Conservation (phyloP, 805 yeast species). For the Torulaspora maleeae region DNA sequence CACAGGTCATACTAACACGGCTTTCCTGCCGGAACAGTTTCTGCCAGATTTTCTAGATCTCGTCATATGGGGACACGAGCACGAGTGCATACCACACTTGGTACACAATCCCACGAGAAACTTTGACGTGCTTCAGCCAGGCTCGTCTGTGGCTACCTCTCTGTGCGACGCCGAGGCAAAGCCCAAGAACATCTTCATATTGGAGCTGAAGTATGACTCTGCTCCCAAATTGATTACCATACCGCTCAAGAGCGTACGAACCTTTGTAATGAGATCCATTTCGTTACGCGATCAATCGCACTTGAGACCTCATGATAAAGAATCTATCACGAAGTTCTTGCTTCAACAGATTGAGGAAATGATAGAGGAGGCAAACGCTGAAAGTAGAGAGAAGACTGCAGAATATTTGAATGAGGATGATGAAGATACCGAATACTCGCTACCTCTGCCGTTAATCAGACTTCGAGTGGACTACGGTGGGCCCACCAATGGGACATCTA, state of each 20-base stretch:
- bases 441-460: slow-evolving; percentile 79
- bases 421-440: slow-evolving; percentile 28
- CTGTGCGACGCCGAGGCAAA: slow-evolving; percentile 78
- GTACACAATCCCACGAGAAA: slow-evolving; percentile 49
- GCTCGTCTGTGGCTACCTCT: slow-evolving; percentile 90
- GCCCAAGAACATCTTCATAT: slow-evolving; percentile 66
- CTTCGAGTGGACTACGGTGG: slow-evolving; percentile 85
- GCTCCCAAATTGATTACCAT: slow-evolving; percentile 48
- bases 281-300: slow-evolving; percentile 48
- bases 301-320: slow-evolving; percentile 57
- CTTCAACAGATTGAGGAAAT: slow-evolving; percentile 60
- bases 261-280: slow-evolving; percentile 71
- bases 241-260: slow-evolving; percentile 59
- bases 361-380: slow-evolving; percentile 53
- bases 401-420: slow-evolving; percentile 20
- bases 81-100: slow-evolving; percentile 79
- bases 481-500: slow-evolving; percentile 17
- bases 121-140: slow-evolving; percentile 83
- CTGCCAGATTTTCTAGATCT: slow-evolving; percentile 78
- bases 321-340: slow-evolving; percentile 56
- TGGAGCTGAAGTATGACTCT: slow-evolving; percentile 57
- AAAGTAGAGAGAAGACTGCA: slow-evolving; percentile 40
- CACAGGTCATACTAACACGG: slow-evolving; percentile 70
- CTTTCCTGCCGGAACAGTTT: slow-evolving; percentile 78
- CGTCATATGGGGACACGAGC: slow-evolving; percentile 97